Percentiles rank a stretch among this genome's conserved stretches.
Evolutionary conservation across 2,329 filamentous ascomycete genomes (phyloP).

Genomic region (Trichophyton verrucosum): DNA sequence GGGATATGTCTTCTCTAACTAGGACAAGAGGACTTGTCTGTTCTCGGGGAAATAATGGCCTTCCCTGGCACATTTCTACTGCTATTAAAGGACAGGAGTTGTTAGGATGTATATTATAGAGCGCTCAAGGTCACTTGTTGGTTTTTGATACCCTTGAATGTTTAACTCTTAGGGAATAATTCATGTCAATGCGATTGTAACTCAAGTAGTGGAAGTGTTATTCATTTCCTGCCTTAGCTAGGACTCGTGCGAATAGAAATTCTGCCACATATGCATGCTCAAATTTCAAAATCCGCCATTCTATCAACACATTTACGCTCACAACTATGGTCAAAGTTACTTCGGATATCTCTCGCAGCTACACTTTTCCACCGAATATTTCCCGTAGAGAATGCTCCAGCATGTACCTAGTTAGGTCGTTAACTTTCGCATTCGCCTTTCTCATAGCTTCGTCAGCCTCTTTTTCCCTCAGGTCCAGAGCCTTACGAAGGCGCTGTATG

Average conservation of each 20-base stretch:
- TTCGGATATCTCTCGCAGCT: not conserved
- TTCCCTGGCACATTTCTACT: slow-evolving; percentile 39
- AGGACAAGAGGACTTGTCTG: slow-evolving; percentile 31
- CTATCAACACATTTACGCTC: too few relatives aligned
- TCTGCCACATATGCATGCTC: too few relatives aligned
- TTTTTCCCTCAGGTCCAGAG: not conserved
- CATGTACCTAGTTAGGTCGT: not conserved
- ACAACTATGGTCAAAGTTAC: too few relatives aligned
- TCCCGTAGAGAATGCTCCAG: not conserved
- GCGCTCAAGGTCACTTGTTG: slow-evolving; percentile 5
- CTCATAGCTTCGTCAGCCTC: not conserved
- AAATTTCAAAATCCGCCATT: too few relatives aligned
- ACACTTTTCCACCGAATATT: not conserved
- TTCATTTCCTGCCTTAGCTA: too few relatives aligned
- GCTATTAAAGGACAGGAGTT: slow-evolving; percentile 32
- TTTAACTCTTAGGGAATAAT: not conserved
- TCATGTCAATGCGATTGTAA: not conserved
- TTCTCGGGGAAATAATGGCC: slow-evolving; percentile 26
- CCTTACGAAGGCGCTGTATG: not conserved
- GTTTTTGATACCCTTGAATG: not conserved
- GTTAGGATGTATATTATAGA: slow-evolving; percentile 29
- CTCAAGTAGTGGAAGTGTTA: too few relatives aligned
- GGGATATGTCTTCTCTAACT: slow-evolving; percentile 33
- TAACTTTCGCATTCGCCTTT: not conserved
- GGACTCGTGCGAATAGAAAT: too few relatives aligned